Evolutionary conservation across 73 alveolate species (phyloP).

Genomic region (Symbiodinium pilosum): DNA sequence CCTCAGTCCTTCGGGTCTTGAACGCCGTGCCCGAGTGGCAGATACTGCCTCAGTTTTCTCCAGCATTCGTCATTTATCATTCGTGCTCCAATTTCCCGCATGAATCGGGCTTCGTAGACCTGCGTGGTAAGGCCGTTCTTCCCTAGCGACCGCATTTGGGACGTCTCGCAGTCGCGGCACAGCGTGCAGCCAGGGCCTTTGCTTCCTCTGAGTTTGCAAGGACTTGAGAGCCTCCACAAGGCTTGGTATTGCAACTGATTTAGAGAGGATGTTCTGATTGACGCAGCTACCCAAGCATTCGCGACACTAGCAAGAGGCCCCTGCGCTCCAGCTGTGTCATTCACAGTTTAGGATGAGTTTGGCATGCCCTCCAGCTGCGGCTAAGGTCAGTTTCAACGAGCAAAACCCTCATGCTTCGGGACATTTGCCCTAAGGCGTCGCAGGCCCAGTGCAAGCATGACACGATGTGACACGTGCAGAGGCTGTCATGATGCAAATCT

Average conservation of each 20-base stretch:
- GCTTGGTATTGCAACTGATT: too few species aligned
- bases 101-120: too few species aligned
- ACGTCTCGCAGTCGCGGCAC: slow-evolving; percentile 31
- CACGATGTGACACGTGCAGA: too few species aligned
- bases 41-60: background rate
- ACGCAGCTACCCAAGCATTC: too few species aligned
- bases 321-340: too few species aligned
- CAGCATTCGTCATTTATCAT: too few species aligned
- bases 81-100: too few species aligned
- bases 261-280: too few species aligned
- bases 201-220: background rate
- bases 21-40: slow-evolving; percentile 27
- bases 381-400: background rate
- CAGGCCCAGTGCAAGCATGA: background rate
- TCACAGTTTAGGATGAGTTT: too few species aligned
- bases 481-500: too few species aligned
- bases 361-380: background rate
- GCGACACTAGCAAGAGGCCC: too few species aligned
- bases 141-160: slow-evolving; percentile 67
- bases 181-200: background rate
- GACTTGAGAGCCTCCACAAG: too few species aligned
- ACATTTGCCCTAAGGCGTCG: slow-evolving; percentile 40
- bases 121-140: slow-evolving; percentile 18
- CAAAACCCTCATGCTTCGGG: slow-evolving; percentile 48
- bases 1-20: slow-evolving; percentile 14